phyloP scores from a whole-genome alignment of 345 rosid species.

The Rhizophora mangle region DNA sequence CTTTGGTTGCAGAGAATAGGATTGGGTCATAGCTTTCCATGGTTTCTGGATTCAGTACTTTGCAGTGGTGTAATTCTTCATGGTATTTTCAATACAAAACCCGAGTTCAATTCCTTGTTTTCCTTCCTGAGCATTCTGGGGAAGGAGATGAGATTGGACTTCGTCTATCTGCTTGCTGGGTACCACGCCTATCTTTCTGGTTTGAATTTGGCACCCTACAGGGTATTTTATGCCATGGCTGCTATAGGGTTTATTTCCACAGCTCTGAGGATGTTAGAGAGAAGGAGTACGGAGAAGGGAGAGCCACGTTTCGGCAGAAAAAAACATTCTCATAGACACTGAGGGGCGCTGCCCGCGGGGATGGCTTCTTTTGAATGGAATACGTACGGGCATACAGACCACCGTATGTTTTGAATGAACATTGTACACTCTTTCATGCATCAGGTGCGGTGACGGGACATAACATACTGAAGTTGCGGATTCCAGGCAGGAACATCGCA shows the following conservation, averaged over 20 bases:
- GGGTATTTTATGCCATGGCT: conserved; percentile 74
- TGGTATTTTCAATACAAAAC: conserved; percentile 54
- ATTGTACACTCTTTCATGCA: background rate
- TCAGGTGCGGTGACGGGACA: background rate
- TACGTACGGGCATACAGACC: background rate
- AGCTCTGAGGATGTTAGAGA: conserved; percentile 45
- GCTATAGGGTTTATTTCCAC: conserved; percentile 55
- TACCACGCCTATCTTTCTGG: conserved; percentile 67
- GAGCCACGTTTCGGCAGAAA: conserved; percentile 51
- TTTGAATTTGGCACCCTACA: conserved; percentile 71
- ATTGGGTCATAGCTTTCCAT: conserved; percentile 68
- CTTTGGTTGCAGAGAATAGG: conserved; percentile 68
- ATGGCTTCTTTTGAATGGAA: conserved; percentile 1
- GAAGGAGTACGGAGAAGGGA: conserved; percentile 47
- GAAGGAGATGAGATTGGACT: conserved; percentile 45
- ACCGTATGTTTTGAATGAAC: background rate
- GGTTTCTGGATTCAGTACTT: conserved; percentile 74
- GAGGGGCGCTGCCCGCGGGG: conserved; percentile 5
- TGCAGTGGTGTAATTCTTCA: conserved; percentile 69
- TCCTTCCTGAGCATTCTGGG: conserved; percentile 44
- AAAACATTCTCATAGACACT: conserved; percentile 81
- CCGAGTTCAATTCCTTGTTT: conserved; percentile 51
- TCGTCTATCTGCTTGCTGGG: conserved; percentile 61
- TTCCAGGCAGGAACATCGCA: background rate
- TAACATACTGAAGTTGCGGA: background rate